A percentile compares a stretch with the other conserved stretches of the same genome.
These are phyloP conservation scores for Macrophomina phaseolina DNA, from an alignment of 2,329 filamentous ascomycete genomes.

Conservation along the genomic window DNA sequence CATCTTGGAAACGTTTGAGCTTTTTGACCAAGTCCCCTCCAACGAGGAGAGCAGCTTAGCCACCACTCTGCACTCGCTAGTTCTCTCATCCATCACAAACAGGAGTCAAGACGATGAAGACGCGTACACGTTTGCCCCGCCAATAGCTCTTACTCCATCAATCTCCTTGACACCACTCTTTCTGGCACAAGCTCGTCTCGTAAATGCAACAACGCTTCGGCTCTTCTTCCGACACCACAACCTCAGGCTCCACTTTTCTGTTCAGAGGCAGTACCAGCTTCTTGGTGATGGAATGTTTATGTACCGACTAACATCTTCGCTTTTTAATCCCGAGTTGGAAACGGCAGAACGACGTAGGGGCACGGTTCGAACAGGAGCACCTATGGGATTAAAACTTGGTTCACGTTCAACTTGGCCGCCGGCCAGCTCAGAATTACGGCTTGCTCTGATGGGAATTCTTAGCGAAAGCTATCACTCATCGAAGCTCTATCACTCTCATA, in stretches of 20 bases:
- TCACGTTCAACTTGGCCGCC: constrained; percentile 87
- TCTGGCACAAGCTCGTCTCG: constrained; percentile 72
- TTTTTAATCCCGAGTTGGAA: constrained; percentile 84
- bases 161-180: constrained; percentile 80
- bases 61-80: constrained; percentile 25
- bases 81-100: constrained; percentile 20
- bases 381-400: constrained; percentile 83
- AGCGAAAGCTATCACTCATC: constrained; percentile 70
- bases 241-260: constrained; percentile 71
- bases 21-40: constrained; percentile 18
- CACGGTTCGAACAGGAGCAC: constrained; percentile 62
- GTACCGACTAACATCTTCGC: constrained; percentile 76
- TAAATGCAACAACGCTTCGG: constrained; percentile 77
- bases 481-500: constrained; percentile 37
- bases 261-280: constrained; percentile 82
- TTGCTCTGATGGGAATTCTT: constrained; percentile 85
- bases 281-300: constrained; percentile 85
- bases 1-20: constrained; percentile 11
- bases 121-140: constrained; percentile 52
- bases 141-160: constrained; percentile 63
- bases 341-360: constrained; percentile 77
- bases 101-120: neutral
- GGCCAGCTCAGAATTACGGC: constrained; percentile 87
- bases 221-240: constrained; percentile 78
- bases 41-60: constrained; percentile 9